Evolutionary conservation across 2,329 filamentous ascomycete genomes (phyloP).

Genomic region (Aureobasidium zeae): DNA sequence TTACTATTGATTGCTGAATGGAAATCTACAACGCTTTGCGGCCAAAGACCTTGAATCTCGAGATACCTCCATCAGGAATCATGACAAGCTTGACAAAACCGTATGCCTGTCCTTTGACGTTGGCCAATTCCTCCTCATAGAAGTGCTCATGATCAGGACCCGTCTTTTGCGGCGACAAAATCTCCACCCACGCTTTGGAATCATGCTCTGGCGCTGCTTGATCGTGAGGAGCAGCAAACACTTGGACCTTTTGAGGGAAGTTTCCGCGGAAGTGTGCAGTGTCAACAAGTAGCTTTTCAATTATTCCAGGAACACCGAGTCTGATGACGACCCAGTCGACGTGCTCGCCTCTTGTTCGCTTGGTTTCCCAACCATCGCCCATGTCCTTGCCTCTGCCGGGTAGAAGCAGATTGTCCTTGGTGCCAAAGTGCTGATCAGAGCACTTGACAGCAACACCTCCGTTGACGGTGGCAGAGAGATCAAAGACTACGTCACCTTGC

Average conservation of each 20-base stretch:
- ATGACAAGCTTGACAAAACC: constrained; percentile 86
- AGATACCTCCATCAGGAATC: constrained; percentile 87
- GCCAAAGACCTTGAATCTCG: constrained; percentile 71
- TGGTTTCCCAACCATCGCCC: constrained; percentile 83
- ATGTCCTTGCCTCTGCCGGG: constrained; percentile 73
- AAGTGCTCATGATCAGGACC: constrained; percentile 65
- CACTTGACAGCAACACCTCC: constrained; percentile 66
- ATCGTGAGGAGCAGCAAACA: constrained; percentile 48
- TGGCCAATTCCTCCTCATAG: constrained; percentile 40
- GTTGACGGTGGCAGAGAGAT: constrained; percentile 69
- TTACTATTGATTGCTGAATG: no score
- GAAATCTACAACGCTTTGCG: constrained; percentile 37
- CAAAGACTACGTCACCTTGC: constrained; percentile 56
- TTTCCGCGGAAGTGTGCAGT: constrained; percentile 79
- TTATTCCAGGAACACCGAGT: constrained; percentile 56
- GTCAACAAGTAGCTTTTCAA: constrained; percentile 63
- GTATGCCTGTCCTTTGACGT: constrained; percentile 51
- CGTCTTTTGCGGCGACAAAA: constrained; percentile 58
- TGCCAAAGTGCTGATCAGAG: constrained; percentile 78
- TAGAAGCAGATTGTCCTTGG: constrained; percentile 69
- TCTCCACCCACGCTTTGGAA: constrained; percentile 54
- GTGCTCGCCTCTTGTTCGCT: constrained; percentile 63
- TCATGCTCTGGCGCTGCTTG: constrained; percentile 44
- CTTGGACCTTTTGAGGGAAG: constrained; percentile 66
- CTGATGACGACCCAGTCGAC: constrained; percentile 73